Evolutionary conservation across 225 moss, liverwort and hornwort genomes (phyloP).

Genomic region (Straminergon stramineum): DNA sequence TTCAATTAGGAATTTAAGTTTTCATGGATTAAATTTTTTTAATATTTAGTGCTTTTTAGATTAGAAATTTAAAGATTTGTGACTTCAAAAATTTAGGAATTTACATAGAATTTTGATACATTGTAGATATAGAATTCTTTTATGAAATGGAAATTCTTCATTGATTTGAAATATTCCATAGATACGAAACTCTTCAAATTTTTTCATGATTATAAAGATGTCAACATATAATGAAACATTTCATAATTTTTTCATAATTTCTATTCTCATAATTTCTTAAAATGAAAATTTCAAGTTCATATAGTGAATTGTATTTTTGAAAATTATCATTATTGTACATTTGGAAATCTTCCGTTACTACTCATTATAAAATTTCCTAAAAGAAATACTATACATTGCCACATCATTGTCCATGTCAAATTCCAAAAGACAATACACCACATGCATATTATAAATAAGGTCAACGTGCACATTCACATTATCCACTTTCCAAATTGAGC

Average conservation of each 20-base stretch:
- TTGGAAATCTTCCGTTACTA: not conserved
- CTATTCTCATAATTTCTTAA: not conserved
- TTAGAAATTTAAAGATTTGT: not conserved
- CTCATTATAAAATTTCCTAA: not conserved
- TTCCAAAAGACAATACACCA: not conserved
- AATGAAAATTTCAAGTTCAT: rapidly evolving
- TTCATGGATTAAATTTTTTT: not conserved
- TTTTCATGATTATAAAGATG: not conserved
- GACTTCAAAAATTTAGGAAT: not conserved
- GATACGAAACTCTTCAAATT: not conserved
- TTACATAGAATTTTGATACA: not conserved
- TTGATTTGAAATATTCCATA: not conserved
- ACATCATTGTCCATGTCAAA: not conserved
- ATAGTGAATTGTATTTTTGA: not conserved
- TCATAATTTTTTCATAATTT: no score
- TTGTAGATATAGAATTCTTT: not conserved
- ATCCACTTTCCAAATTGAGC: not conserved
- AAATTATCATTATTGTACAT: not conserved
- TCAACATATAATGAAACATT: not conserved
- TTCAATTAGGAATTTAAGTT: not conserved
- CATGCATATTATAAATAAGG: not conserved
- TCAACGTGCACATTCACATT: not conserved
- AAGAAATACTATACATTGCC: not conserved
- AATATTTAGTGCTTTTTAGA: rapidly evolving
- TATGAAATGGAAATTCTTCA: no score